Evolutionary conservation across 805 yeast genomes (phyloP), one percentile per base, ranked within the genome.

Genomic region (Pichia nanzhaoensis): DNA sequence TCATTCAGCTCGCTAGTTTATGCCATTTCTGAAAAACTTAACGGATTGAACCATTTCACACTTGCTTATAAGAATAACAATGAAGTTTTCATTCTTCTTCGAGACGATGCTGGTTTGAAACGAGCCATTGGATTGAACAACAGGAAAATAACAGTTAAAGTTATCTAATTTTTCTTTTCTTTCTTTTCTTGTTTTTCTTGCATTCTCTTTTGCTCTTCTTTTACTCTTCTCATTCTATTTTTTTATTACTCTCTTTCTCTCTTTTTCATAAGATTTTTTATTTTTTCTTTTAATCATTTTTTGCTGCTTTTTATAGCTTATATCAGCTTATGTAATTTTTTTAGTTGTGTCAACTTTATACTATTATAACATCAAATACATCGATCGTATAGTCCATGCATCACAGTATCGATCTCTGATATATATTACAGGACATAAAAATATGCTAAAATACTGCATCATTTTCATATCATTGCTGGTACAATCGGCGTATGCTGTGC

Each of bases 1-100:
- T 37, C 35, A 3, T 39, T 45, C 9, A 19, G 30, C 9, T 32
- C n/a, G 37, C 33, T 51, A 6, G 39, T 41, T n/a, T 13, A 34
- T 16, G 36, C 43, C 13, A 39, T 47, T n/a, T 43, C 54, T 13
- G 46, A 43, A 17, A 45, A 51, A 12, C 36, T 54, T 13, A 44
- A 42, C 14, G 35, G 47, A 5, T 34, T 48, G 24, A 42, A 42
- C 16, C 47, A 45, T 8, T 49, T 47, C 31, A 37, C 50, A 16
- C 34, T 55, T 16, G 54, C 48, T 21, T 56, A 48, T 31, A 53
- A 49, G 31, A 54, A 54, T 28, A 34, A 48, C 20, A 43, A 51
- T 17, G 52, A 48, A 0, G 35, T 44, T 36, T 56, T 49, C 43
- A 50, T 46, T 19, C 49, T 51, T 22, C 46, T 57, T 21, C 48